Percentiles rank a stretch among this genome's conserved stretches.
Conservation (phyloP, 2,329 filamentous ascomycete genomes). For the Penicillium sp. region DNA sequence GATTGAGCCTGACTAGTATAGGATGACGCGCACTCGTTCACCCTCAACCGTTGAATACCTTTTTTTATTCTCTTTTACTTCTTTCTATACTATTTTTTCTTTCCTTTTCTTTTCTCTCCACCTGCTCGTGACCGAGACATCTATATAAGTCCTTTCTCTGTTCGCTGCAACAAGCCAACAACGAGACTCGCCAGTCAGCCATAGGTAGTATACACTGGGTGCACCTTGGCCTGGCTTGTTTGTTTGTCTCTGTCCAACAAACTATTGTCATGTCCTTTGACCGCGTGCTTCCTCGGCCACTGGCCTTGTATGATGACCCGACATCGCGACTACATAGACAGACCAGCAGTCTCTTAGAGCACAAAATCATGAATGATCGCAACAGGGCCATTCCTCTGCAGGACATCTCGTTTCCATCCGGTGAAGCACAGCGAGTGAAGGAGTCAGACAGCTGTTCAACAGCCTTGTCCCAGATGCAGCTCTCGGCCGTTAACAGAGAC, state of each 20-base stretch:
- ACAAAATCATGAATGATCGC: conserved; percentile 40
- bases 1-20: conserved; percentile 3
- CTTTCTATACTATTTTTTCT: neutral
- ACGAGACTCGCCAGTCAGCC: neutral
- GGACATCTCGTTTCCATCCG: conserved; percentile 5
- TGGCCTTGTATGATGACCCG: conserved; percentile 39
- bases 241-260: neutral
- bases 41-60: neutral
- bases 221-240: neutral
- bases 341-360: conserved; percentile 35
- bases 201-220: neutral
- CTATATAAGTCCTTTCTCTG: neutral
- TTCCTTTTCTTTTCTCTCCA: neutral
- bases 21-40: neutral
- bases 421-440: neutral
- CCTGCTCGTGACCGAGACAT: neutral
- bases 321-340: conserved; percentile 27
- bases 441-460: conserved; percentile 10
- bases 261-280: conserved; percentile 42
- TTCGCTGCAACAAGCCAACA: neutral
- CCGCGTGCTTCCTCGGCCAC: conserved; percentile 44
- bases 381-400: neutral
- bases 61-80: neutral
- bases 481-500: conserved; percentile 24
- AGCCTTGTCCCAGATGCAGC: conserved; percentile 19